Evolutionary conservation across 306 rosid genomes (phyloP).

Genomic region (Malus sylvestris): DNA sequence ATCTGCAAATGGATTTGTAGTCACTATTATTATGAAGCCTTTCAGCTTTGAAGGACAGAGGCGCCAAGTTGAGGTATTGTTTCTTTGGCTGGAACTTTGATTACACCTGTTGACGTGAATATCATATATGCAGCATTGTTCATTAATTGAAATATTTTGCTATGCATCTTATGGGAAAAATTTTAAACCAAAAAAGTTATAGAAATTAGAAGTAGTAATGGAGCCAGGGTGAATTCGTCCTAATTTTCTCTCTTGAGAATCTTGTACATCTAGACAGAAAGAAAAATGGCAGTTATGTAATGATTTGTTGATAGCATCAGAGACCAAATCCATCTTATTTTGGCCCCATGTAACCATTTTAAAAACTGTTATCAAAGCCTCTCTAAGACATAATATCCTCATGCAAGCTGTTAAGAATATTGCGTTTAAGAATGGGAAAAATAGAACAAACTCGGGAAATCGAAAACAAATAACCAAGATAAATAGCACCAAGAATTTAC

Average conservation of each 20-base stretch:
- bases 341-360: too few relatives aligned
- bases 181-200: background rate
- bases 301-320: too few relatives aligned
- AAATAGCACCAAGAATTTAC: too few relatives aligned
- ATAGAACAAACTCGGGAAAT: too few relatives aligned
- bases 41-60: slow-evolving; percentile 89
- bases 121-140: background rate
- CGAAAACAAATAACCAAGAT: too few relatives aligned
- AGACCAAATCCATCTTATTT: too few relatives aligned
- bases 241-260: background rate
- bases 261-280: background rate
- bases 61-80: slow-evolving; percentile 78
- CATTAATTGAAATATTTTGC: background rate
- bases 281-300: too few relatives aligned
- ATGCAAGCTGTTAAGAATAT: background rate
- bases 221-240: background rate
- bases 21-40: slow-evolving; percentile 72
- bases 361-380: background rate
- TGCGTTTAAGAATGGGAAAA: too few relatives aligned
- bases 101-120: background rate
- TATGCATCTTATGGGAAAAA: background rate
- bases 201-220: background rate
- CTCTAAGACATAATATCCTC: background rate
- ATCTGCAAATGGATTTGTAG: slow-evolving; percentile 60
- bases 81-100: background rate